Evolutionary conservation across 2,329 filamentous ascomycete species (phyloP), one percentile per base, ranked within the genome.

Genomic region (Fusarium staphyleae): DNA sequence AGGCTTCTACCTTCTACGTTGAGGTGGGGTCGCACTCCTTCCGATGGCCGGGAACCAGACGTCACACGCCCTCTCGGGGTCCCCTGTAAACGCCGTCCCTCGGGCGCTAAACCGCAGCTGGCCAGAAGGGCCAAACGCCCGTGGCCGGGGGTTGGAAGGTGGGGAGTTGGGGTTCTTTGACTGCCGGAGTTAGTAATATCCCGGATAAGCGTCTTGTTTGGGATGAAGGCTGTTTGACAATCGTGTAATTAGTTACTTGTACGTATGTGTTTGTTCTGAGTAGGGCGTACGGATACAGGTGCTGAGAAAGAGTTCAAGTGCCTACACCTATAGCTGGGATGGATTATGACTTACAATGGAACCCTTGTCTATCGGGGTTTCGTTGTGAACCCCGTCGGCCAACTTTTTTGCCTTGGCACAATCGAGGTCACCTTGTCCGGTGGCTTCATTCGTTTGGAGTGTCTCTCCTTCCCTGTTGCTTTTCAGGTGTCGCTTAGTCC

Each of bases 171-270:
- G 30, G 49, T 26, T 41, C 39, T n/a, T 30, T 29, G 51, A 59
- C 48, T 62, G 48, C 60, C 61, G 57, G 52, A 46, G 48, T 51
- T 18, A 51, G 48, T n/a, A 41, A 51, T 51, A 46, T 55, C 45
- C 54, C 48, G n/a, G 42, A 18, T 30, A 22, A 7, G 19, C 19
- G 19, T 22, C 19, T 50, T 36, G 58, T 44, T 52, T 46, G 52
- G 56, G 56, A 60, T 60, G 28, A 53, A 51, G 57, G 56, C 45
- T 60, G 57, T 52, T 53, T 34, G 19, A 22, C 4, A 4, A 22
- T 28, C 10, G 15, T 12, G n/a, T n/a, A n/a, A n/a, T n/a, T n/a
- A n/a, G n/a, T n/a, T n/a, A n/a, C n/a, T n/a, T n/a, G n/a, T n/a
- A n/a, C n/a, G n/a, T n/a, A n/a, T n/a, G n/a, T n/a, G n/a, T n/a